Conservation (phyloP, 73 alveolate species). For the Symbiodinium natans region DNA sequence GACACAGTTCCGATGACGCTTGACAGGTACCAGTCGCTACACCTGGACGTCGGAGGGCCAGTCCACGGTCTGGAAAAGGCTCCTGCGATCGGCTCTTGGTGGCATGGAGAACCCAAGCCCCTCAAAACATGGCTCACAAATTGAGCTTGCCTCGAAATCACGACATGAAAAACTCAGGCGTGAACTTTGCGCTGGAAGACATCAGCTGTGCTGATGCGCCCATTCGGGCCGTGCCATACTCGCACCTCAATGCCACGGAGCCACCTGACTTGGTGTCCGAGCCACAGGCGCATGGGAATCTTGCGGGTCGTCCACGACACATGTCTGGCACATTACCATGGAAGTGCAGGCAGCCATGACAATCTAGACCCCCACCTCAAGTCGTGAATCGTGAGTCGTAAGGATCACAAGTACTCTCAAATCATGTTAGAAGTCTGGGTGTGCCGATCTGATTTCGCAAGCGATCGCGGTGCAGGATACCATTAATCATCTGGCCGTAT, state of each 20-base stretch:
- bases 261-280: conserved; percentile 64
- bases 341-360: not conserved
- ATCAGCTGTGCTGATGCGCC: conserved; percentile 76
- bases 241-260: conserved; percentile 45
- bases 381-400: not conserved
- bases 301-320: too few species aligned
- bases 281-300: conserved; percentile 16
- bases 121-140: too few species aligned
- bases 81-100: conserved; percentile 27
- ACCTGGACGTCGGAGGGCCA: conserved; percentile 73
- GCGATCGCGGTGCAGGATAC: too few species aligned
- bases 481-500: too few species aligned
- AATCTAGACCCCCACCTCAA: not conserved
- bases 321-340: too few species aligned
- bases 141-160: not conserved
- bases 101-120: too few species aligned
- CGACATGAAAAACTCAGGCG: conserved; percentile 8
- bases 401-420: too few species aligned
- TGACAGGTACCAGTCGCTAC: conserved; percentile 40
- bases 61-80: conserved; percentile 63
- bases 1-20: too few species aligned
- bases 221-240: conserved; percentile 32
- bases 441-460: too few species aligned
- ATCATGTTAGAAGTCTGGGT: too few species aligned
- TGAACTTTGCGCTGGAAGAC: conserved; percentile 58